phyloP scores from a whole-genome alignment of 495 filamentous ascomycete species.

The Podospora bellae-mahoneyi region DNA sequence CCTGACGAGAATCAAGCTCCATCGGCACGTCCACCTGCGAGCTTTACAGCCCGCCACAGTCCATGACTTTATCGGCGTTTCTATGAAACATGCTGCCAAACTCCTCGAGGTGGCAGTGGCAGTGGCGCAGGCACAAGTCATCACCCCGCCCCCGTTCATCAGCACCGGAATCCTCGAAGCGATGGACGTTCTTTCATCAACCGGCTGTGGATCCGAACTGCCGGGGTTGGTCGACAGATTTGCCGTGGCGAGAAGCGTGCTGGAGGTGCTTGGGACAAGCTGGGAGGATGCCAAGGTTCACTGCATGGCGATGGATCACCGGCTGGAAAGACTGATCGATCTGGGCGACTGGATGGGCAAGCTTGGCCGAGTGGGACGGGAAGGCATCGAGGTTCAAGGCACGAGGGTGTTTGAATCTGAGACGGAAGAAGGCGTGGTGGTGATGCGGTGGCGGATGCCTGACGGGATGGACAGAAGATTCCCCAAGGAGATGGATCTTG shows the following conservation, averaged over 20 bases:
- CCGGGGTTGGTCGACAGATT: conserved; percentile 22
- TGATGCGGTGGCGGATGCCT: conserved; percentile 26
- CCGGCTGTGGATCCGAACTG: conserved; percentile 24
- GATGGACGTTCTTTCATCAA: conserved; percentile 30
- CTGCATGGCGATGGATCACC: conserved; percentile 23
- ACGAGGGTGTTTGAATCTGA: conserved; percentile 15
- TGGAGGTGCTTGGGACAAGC: conserved; percentile 21
- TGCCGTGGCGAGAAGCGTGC: conserved; percentile 22
- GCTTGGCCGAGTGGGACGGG: background rate
- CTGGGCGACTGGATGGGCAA: conserved; percentile 20
- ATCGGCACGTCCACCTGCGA: background rate
- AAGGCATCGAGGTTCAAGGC: conserved; percentile 5
- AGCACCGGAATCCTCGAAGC: conserved; percentile 28
- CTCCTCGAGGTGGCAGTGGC: conserved; percentile 24
- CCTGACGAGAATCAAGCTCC: background rate
- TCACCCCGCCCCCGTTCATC: conserved; percentile 25
- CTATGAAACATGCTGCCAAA: conserved; percentile 23
- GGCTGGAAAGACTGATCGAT: conserved; percentile 23
- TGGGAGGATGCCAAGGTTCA: conserved; percentile 29
- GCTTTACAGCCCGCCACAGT: background rate
- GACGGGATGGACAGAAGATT: conserved; percentile 27
- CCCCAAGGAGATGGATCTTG: conserved; percentile 29
- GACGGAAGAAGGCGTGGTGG: conserved; percentile 4
- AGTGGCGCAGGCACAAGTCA: conserved; percentile 21
- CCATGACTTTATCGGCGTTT: background rate